Evolutionary conservation across 1,284 basidiomycete species (phyloP).

Genomic region (Ceratorhiza oryzae-sativae): DNA sequence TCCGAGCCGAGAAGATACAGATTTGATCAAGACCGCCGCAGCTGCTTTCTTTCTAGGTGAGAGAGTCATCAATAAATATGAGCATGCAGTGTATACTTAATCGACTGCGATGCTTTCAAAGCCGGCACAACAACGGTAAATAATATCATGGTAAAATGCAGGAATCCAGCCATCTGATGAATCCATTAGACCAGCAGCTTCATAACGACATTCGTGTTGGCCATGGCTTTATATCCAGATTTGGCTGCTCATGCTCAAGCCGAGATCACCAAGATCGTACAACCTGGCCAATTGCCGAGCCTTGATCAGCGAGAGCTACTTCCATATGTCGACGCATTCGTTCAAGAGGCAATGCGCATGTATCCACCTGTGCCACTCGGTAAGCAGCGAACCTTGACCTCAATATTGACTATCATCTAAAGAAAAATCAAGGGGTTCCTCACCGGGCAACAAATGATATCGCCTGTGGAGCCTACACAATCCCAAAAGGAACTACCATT

Average conservation of each 20-base stretch:
- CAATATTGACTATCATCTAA: no score
- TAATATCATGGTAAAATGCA: neutral
- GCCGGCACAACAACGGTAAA: conserved; percentile 17
- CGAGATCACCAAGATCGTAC: conserved; percentile 8
- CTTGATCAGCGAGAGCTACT: conserved; percentile 47
- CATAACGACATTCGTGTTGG: neutral
- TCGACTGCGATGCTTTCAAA: neutral
- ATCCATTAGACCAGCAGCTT: neutral
- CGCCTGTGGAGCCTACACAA: neutral
- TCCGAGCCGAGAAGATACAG: neutral
- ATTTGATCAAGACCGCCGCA: conserved; percentile 15
- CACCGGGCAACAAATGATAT: conserved; percentile 6
- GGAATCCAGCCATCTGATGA: neutral
- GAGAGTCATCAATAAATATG: neutral
- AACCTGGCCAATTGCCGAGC: conserved; percentile 37
- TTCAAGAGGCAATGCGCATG: conserved; percentile 50
- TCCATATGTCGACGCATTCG: conserved; percentile 50
- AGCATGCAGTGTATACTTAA: neutral
- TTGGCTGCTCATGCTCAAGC: neutral
- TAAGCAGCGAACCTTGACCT: neutral
- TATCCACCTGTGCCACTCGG: conserved; percentile 46
- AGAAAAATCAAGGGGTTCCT: conserved; percentile 39
- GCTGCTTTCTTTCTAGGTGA: conserved; percentile 18
- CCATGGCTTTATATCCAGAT: conserved; percentile 25
- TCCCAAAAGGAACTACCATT: conserved; percentile 14